Conservation (phyloP, 78 protist species). For the Guillardia theta region DNA sequence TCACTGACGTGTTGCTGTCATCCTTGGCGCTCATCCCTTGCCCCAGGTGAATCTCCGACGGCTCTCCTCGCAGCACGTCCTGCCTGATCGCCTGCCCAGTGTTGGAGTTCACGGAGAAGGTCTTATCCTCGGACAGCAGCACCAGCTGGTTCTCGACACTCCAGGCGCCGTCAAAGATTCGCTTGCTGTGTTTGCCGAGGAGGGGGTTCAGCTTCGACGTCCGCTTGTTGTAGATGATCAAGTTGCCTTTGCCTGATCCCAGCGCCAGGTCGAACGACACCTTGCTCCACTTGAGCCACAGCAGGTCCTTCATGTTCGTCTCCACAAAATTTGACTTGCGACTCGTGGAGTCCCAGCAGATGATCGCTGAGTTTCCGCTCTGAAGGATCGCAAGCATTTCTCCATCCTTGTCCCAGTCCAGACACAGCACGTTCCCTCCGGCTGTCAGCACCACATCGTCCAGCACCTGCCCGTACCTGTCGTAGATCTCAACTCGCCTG, state of each 20-base stretch:
- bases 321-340: not conserved
- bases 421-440: not conserved
- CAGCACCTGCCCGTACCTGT: slow-evolving; percentile 1
- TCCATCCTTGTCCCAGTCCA: slow-evolving; percentile 63
- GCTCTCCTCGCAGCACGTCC: not conserved
- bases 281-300: slow-evolving; percentile 25
- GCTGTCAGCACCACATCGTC: slow-evolving; percentile 7
- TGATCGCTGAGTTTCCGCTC: not conserved
- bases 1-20: too few relatives aligned
- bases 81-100: not conserved
- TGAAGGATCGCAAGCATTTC: slow-evolving; percentile 57
- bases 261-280: not conserved
- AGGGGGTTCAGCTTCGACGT: slow-evolving; percentile 56
- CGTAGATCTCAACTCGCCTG: not conserved
- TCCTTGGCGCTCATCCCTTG: not conserved
- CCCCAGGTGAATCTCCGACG: not conserved
- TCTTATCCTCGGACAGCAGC: slow-evolving; percentile 58
- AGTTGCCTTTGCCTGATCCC: slow-evolving; percentile 52
- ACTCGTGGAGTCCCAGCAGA: not conserved
- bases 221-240: slow-evolving; percentile 50
- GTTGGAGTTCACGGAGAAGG: not conserved
- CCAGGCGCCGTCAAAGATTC: slow-evolving; percentile 75
- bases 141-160: slow-evolving; percentile 45
- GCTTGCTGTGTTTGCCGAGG: slow-evolving; percentile 66
- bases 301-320: slow-evolving; percentile 32